Evolutionary conservation across 495 filamentous ascomycete species (phyloP), one percentile per base, ranked within the genome.

Genomic region (Penicillium odoratum): DNA sequence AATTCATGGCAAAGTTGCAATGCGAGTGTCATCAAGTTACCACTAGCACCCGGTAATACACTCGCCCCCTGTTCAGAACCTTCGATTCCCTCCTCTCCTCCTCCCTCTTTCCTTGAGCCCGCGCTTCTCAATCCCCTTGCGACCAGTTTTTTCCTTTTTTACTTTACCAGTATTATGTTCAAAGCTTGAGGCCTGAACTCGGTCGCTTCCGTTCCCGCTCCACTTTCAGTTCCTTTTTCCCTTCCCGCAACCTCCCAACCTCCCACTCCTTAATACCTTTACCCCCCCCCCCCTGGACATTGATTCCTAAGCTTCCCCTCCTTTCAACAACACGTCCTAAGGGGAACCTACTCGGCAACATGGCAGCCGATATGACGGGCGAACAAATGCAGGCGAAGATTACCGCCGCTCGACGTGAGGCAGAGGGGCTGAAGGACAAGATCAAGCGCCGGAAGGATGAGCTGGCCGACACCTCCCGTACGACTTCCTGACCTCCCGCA

Each of bases 401-500:
- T 71, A 92, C 95, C 71, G 89, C 93, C 63, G 94, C 94, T 69
- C 85, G 94, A 79, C 91, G 94, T 80, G 94, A 98, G 82, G 94
- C 94, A 61, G 94, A 98, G 81, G 92, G 88, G 40, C 79, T 98
- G 61, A 98, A 98, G 83, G 94, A 98, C 73, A 87, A 90, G 78
- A 98, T 98, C 83, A 98, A 95, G 87, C 85, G 92, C 78, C 94
- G 94, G 84, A 98, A 97, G 88, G 94, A 98, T 85, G 94, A 98
- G 75, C 82, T 98, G 63, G 95, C 93, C 68, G 94, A 98, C 76
- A 93, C 92, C 60, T 93, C 93, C 65, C 86, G 94, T 98, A 83
- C 85, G 93, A 86, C 38, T 51, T 40, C 38, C 38, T 40, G 38
- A 21, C 45, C 51, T 49, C 11, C 31, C 30, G 30, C 42, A 43